These are phyloP conservation scores for Xanthoceras sorbifolium DNA, from an alignment of 345 rosid species.

Conservation along the genomic window DNA sequence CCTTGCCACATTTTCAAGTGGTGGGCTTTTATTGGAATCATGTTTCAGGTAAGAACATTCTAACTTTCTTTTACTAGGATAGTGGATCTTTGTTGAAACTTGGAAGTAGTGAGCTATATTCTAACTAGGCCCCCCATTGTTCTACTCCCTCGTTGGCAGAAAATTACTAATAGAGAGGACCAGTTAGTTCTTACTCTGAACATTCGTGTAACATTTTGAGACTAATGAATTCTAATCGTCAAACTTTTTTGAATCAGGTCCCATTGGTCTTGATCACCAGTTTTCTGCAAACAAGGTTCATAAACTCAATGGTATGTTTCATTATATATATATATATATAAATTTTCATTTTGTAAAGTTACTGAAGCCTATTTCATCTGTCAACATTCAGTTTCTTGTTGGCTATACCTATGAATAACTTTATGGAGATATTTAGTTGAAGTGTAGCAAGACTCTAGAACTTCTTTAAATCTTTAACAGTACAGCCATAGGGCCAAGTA, in stretches of 20 bases:
- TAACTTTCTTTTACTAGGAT: constrained; percentile 5
- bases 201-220: not conserved
- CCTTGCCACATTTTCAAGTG: constrained; percentile 91
- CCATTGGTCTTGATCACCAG: constrained; percentile 86
- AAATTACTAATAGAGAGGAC: not conserved
- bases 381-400: not conserved
- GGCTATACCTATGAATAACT: not conserved
- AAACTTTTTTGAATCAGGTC: constrained; percentile 47
- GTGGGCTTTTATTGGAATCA: constrained; percentile 95
- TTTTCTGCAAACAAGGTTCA: constrained; percentile 69
- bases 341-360: not conserved
- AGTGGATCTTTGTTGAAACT: not conserved
- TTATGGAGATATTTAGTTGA: not conserved
- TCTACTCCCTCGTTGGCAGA: not conserved
- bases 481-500: not conserved
- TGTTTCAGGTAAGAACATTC: constrained; percentile 75
- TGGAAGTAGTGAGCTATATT: not conserved
- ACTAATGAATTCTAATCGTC: not conserved
- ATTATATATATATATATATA: not conserved
- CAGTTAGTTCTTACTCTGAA: not conserved
- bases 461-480: not conserved
- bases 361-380: not conserved
- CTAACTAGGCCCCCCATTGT: not conserved
- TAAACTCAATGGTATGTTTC: constrained; percentile 70
- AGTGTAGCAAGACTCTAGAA: not conserved